A percentile compares a stretch with the other conserved stretches of the same genome.
phyloP scores from a whole-genome alignment of 805 yeast species.

The Ogataea chonburiensis region DNA sequence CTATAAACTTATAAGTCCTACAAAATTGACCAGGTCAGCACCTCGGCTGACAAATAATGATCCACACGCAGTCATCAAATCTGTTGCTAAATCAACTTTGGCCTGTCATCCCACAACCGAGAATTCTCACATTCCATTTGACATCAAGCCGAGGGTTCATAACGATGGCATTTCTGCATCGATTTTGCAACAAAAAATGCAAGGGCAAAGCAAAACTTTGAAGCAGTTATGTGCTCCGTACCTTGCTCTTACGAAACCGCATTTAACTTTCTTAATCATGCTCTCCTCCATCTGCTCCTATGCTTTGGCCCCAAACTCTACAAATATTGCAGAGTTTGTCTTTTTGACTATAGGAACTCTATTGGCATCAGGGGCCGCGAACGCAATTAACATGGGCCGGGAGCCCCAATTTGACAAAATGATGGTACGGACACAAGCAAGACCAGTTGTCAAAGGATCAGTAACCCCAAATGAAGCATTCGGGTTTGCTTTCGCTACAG shows the following conservation, averaged over 20 bases:
- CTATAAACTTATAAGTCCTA: conserved; percentile 20
- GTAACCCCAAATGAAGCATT: conserved; percentile 77
- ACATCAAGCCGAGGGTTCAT: conserved; percentile 45
- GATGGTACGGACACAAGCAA: conserved; percentile 83
- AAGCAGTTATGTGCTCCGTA: conserved; percentile 57
- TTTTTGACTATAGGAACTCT: conserved; percentile 83
- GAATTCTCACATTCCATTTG: conserved; percentile 48
- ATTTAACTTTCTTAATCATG: conserved; percentile 82
- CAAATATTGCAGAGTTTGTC: conserved; percentile 66
- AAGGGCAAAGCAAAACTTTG: conserved; percentile 29
- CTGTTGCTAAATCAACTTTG: conserved; percentile 44
- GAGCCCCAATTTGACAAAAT: conserved; percentile 85
- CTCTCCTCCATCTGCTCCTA: conserved; percentile 91
- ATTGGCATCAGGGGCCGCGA: conserved; percentile 88
- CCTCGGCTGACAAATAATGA: conserved; percentile 8
- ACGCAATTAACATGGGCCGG: conserved; percentile 95
- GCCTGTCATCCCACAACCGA: conserved; percentile 41
- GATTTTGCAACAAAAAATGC: conserved; percentile 23
- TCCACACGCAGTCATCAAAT: conserved; percentile 29
- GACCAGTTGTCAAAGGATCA: conserved; percentile 88
- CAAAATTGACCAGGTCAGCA: conserved; percentile 6
- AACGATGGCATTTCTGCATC: conserved; percentile 14
- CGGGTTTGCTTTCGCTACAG: conserved; percentile 72
- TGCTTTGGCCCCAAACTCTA: conserved; percentile 84
- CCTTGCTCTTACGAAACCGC: conserved; percentile 84